Evolutionary conservation across 1,284 basidiomycete species (phyloP), one percentile per base, ranked within the genome.

Genomic region (Trichosporon ovoides): DNA sequence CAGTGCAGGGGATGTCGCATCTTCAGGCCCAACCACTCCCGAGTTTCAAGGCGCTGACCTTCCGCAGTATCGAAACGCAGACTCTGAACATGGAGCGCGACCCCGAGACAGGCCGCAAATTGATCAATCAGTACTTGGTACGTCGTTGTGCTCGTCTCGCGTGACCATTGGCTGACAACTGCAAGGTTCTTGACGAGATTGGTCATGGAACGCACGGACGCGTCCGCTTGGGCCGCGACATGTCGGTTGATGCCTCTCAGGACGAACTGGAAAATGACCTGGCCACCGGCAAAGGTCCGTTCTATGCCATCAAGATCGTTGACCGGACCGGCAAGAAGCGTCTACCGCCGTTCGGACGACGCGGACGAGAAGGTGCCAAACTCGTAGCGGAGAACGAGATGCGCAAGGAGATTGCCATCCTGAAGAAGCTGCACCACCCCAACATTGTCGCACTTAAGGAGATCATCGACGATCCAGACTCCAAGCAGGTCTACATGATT

Each of bases 351-450:
- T n/a, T 53, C 10, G 57, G 53, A 3, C 52, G 59, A 1, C 57
- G 62, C 34, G 56, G 66, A 18, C 62, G 55, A 34, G 87, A 52
- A 82, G 84, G 38, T 74, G 81, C 28, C 74, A 83, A 22, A 76
- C 80, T 58, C 81, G 84, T 71, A 74, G 70, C 70, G 46, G 70
- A 75, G 66, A 71, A 64, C 48, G 72, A 77, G 73, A 76, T 79
- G 37, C 87, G 84, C 37, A 88, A 87, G 49, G 93, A 98, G 78
- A 97, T 98, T 63, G 95, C 94, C 6, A 95, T 98, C 74, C 93
- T 98, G 88, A 97, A 97, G 80, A 94, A 96, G 72, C 87, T 90
- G 71, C 81, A 86, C 60, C 94, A 98, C 74, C 86, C 88, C 0
- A 88, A 98, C 72, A 87, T 98, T 58, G 95, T 98, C 6, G 83